These are phyloP conservation scores for Intubia oerlemansii DNA, from an alignment of 2,329 filamentous ascomycete genomes.

Conservation along the genomic window DNA sequence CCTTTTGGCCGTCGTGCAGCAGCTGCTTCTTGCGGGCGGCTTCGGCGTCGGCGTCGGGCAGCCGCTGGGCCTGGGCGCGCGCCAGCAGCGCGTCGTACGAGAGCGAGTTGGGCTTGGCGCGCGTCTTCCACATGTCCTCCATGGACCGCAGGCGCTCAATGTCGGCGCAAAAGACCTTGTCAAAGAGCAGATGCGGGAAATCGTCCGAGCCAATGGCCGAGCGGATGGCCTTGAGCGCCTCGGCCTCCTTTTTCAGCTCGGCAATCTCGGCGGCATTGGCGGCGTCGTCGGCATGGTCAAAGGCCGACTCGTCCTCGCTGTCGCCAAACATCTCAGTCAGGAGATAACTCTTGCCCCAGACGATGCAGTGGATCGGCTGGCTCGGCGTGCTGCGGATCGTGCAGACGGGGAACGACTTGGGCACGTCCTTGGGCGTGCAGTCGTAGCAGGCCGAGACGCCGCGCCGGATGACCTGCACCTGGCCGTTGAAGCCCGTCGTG, in stretches of 20 bases:
- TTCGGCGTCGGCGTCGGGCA: no score
- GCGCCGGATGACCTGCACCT: slow-evolving; percentile 92
- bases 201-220: slow-evolving; percentile 56
- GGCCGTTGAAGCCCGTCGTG: slow-evolving; percentile 92
- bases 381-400: slow-evolving; percentile 92
- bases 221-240: slow-evolving; percentile 65
- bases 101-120: slow-evolving; percentile 52
- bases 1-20: slow-evolving; percentile 45
- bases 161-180: slow-evolving; percentile 81
- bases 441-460: slow-evolving; percentile 90
- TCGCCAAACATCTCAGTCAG: slow-evolving; percentile 85
- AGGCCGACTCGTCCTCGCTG: slow-evolving; percentile 64
- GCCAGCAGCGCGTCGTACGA: slow-evolving; percentile 40
- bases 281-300: slow-evolving; percentile 60
- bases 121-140: slow-evolving; percentile 90
- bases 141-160: slow-evolving; percentile 65
- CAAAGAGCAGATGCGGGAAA: slow-evolving; percentile 64
- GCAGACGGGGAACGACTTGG: slow-evolving; percentile 88
- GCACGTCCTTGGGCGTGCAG: slow-evolving; percentile 71
- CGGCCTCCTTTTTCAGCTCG: slow-evolving; percentile 66
- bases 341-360: slow-evolving; percentile 95
- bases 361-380: slow-evolving; percentile 94
- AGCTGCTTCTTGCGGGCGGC: slow-evolving; percentile 29
- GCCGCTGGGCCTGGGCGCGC: slow-evolving; percentile 20
- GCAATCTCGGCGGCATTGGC: slow-evolving; percentile 78